phyloP scores from a whole-genome alignment of 371 early-diverging fungal genomes.

The Rhizomucor pusillus region DNA sequence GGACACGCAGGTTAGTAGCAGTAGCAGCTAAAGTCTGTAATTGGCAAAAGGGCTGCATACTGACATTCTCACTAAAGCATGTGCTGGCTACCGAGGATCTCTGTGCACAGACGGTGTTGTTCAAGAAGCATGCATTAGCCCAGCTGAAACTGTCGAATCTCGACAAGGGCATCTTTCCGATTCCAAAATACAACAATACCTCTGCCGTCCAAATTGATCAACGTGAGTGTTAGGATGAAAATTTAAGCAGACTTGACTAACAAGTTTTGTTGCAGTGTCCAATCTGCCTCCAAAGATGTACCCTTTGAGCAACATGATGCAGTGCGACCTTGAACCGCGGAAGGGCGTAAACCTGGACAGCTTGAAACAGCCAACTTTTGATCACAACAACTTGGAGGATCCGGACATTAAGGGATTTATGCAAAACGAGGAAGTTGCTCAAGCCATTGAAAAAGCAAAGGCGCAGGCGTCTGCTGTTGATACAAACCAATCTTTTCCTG shows the following conservation, averaged over 20 bases:
- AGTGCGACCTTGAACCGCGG: conserved; percentile 32
- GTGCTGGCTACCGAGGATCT: conserved; percentile 58
- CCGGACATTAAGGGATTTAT: conserved; percentile 15
- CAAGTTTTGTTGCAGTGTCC: neutral
- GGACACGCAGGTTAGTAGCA: conserved; percentile 53
- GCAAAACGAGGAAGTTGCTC: conserved; percentile 18
- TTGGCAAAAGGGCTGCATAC: neutral
- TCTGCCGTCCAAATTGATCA: conserved; percentile 21
- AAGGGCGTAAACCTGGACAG: conserved; percentile 12
- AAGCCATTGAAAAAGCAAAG: conserved; percentile 30
- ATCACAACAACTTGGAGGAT: conserved; percentile 16
- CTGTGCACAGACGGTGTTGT: conserved; percentile 61
- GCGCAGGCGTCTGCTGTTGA: conserved; percentile 31
- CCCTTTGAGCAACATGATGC: conserved; percentile 25
- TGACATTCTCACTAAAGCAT: conserved; percentile 46
- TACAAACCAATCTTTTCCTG: conserved; percentile 30
- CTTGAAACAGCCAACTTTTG: conserved; percentile 16
- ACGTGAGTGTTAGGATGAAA: conserved; percentile 16
- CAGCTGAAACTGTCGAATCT: conserved; percentile 60
- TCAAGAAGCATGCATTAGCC: conserved; percentile 50
- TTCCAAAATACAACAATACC: conserved; percentile 57
- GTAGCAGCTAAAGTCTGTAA: conserved; percentile 1
- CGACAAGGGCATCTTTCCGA: conserved; percentile 59
- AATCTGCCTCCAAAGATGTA: conserved; percentile 24
- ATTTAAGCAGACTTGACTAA: too few relatives aligned